These are phyloP conservation scores for Arthrobotrys conoides DNA, from an alignment of 2,329 filamentous ascomycete genomes.

Conservation along the genomic window DNA sequence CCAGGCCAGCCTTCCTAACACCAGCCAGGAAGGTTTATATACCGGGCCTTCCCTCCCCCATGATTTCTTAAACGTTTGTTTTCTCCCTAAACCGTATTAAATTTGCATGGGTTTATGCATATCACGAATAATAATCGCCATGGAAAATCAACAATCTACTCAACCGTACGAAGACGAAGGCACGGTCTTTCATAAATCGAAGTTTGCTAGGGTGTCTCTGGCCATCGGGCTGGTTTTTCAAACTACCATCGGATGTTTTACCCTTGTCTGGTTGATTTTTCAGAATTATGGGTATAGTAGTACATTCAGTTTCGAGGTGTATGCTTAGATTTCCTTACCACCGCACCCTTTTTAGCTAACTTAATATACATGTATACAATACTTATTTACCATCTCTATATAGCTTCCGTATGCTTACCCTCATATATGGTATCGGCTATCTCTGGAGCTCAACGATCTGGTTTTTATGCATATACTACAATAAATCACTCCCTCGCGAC, in stretches of 20 bases:
- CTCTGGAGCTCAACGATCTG: constrained; percentile 35
- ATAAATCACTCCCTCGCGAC: constrained; percentile 29
- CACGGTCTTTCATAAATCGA: constrained; percentile 30
- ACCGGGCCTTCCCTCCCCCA: background rate
- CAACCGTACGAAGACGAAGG: background rate
- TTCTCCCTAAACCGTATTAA: background rate
- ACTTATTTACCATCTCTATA: background rate
- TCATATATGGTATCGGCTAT: constrained; percentile 5
- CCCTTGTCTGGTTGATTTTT: background rate
- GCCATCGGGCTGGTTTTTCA: constrained; percentile 30
- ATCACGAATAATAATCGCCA: constrained; percentile 45
- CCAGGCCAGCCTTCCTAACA: constrained; percentile 1
- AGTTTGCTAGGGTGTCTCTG: constrained; percentile 1
- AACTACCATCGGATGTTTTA: background rate
- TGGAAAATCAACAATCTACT: constrained; percentile 17
- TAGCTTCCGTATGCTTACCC: constrained; percentile 13
- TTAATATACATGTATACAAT: too few relatives aligned
- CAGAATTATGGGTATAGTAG: background rate
- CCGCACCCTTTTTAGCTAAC: background rate
- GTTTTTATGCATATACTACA: constrained; percentile 55
- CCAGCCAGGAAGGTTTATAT: background rate
- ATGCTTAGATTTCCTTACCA: background rate
- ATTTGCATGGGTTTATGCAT: constrained; percentile 32
- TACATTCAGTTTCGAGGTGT: constrained; percentile 34
- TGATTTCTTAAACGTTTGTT: background rate